phyloP scores from a whole-genome alignment of 2,329 filamentous ascomycete genomes.

The Lasiodiplodia theobromae region DNA sequence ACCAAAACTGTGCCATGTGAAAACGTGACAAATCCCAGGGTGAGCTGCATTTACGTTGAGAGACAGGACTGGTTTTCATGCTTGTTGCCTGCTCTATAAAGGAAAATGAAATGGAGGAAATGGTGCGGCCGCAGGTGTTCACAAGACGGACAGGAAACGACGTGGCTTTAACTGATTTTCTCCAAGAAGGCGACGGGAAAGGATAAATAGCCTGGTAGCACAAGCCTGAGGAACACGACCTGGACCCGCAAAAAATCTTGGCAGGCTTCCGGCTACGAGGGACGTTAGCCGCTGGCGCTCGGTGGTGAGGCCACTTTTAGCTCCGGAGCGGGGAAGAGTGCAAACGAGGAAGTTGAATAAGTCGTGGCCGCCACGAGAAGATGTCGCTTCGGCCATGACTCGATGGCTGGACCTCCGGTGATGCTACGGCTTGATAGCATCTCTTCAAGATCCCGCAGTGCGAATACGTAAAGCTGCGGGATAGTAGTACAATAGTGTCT shows the following conservation, averaged over 20 bases:
- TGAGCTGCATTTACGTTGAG: background rate
- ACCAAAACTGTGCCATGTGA: background rate
- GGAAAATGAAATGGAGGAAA: background rate
- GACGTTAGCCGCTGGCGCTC: background rate
- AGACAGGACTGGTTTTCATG: background rate
- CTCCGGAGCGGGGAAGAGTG: background rate
- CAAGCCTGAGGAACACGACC: background rate
- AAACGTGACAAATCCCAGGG: background rate
- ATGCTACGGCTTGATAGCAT: no score
- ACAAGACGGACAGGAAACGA: background rate
- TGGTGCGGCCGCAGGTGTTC: background rate
- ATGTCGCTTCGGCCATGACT: no score
- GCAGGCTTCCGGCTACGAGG: background rate
- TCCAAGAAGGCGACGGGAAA: background rate
- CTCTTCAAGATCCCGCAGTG: no score
- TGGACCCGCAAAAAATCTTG: background rate
- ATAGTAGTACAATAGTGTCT: no score
- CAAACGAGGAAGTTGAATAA: background rate
- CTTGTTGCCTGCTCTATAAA: background rate
- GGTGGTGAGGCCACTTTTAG: constrained; percentile 1
- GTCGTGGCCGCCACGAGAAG: constrained; percentile 1
- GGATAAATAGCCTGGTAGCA: background rate
- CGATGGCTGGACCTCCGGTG: no score
- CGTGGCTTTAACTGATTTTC: background rate
- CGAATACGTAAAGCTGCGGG: background rate